Evolutionary conservation across 2,329 filamentous ascomycete genomes (phyloP), one percentile per base, ranked within the genome.

Genomic region (Calonectria pseudoturangicola): DNA sequence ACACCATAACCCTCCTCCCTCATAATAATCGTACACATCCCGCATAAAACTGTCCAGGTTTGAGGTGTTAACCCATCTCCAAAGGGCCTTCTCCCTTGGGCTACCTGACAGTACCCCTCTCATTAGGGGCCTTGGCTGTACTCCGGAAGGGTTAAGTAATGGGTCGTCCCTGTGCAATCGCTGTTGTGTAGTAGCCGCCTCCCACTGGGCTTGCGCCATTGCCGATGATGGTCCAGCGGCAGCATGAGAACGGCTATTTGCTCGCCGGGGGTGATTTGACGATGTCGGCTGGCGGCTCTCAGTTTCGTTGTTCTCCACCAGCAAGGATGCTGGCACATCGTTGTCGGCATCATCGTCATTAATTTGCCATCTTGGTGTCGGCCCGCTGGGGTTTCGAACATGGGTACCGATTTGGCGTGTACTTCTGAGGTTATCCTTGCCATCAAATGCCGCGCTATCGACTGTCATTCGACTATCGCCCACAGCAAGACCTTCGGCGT

Each of bases 61-160:
- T 45, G 94, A 92, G 70, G 97, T 94, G 80, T 98, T 98, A 68
- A 94, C 94, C 94, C 96, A 98, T 84, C 94, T 91, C 93, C 95
- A 98, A 87, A 98, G 91, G 4, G 96, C 95, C 83, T 93, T 93
- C 81, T 96, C 93, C 83, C 92, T 81, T 5, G 86, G 85, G 66
- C 81, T 84, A 12, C 83, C 84, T 1, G 81, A 74, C 25, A 83
- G 70, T 18, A 79, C 69, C 54, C 78, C 73, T 80, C 79, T 71
- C 77, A 77, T 45, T 47, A 83, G n/a, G 28, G 82, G 75, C 75
- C 81, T 76, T 65, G 80, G 77, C n/a, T 82, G 75, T 33, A 76
- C 48, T 41, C 75, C 50, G 18, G 70, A 45, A 7, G 75, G 33
- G 7, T 33, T 66, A 25, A 68, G 58, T n/a, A 67, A 79, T 33